Evolutionary conservation across 1,139 yeast species (phyloP), one percentile per base, ranked within the genome.

Genomic region (Hemisphaericaspora xylanilytica): DNA sequence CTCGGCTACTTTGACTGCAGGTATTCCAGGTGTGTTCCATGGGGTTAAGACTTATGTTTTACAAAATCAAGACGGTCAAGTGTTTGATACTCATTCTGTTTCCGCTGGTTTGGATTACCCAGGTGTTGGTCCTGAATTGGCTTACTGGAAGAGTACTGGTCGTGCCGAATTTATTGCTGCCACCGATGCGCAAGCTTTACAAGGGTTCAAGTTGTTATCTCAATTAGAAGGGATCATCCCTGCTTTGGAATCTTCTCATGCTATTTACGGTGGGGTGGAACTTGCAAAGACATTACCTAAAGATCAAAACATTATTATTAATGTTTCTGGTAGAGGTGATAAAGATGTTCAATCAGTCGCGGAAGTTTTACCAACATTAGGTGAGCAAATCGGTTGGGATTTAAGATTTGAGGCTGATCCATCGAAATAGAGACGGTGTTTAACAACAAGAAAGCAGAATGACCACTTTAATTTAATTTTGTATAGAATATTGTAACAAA

Each of bases 91-190:
- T 9, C 97, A 92, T 62, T 90, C 97, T 20, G 94, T 92, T 32
- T 88, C 97, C 49, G 99, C 99, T 29, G 99, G 99, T 51, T 76
- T 92, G 55, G 99, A 92, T 65, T 92, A 92, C 62, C 99, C 99
- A 26, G 99, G 96, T 63, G 99, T 92, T 38, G 99, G 99, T 33
- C 99, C 99, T 20, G 98, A 92, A 68, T 76, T 92, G 53, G 94
- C 98, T 2, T 80, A 76, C 61, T 92, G 98, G 98, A 92, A 92
- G 65, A 81, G 83, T 41, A 81, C 84, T 45, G 97, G 97, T 17
- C 81, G 99, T 57, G 98, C 95, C 6, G 74, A 84, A 41, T 92
- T 92, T 58, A 65, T 82, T 40, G 95, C 97, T 37, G 97, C 95
- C 37, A 86, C 48, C 28, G 97, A 92, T 65, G 90, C 95, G 14